A percentile compares a stretch with the other conserved stretches of the same genome.
phyloP scores from a whole-genome alignment of 371 early-diverging fungal genomes.

The Actinomucor elegans region DNA sequence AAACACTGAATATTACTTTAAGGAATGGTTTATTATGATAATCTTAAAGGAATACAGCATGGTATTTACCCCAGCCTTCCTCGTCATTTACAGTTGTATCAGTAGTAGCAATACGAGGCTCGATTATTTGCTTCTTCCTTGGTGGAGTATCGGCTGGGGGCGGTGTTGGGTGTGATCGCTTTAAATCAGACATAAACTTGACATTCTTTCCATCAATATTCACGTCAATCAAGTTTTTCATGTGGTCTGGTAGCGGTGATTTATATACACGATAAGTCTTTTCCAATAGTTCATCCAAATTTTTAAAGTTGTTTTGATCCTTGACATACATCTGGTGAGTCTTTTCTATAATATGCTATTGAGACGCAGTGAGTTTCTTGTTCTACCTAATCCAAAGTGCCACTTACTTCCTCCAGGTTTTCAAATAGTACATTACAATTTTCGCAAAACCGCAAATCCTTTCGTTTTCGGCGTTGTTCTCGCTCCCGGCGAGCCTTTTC shows the following conservation, averaged over 20 bases:
- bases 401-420: conserved; percentile 29
- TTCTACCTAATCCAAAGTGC: not conserved
- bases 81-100: not conserved
- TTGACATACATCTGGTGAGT: conserved; percentile 34
- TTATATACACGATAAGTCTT: conserved; percentile 29
- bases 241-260: conserved; percentile 15
- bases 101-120: conserved; percentile 1
- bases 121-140: not conserved
- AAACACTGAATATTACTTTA: too few relatives aligned
- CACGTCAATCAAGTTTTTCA: conserved; percentile 10
- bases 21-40: too few relatives aligned
- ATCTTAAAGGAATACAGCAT: conserved; percentile 4
- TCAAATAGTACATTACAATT: conserved; percentile 36
- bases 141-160: not conserved
- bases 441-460: conserved; percentile 33
- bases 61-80: conserved; percentile 5
- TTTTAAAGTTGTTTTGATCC: conserved; percentile 36
- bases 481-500: conserved; percentile 6
- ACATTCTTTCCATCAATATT: conserved; percentile 32
- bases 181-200: conserved; percentile 9
- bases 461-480: conserved; percentile 6
- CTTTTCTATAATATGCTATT: conserved; percentile 35
- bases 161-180: not conserved
- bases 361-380: not conserved
- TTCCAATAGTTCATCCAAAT: conserved; percentile 31